Conservation (phyloP, 352 stramenopile genomes). For the Phytophthora crassamura region DNA sequence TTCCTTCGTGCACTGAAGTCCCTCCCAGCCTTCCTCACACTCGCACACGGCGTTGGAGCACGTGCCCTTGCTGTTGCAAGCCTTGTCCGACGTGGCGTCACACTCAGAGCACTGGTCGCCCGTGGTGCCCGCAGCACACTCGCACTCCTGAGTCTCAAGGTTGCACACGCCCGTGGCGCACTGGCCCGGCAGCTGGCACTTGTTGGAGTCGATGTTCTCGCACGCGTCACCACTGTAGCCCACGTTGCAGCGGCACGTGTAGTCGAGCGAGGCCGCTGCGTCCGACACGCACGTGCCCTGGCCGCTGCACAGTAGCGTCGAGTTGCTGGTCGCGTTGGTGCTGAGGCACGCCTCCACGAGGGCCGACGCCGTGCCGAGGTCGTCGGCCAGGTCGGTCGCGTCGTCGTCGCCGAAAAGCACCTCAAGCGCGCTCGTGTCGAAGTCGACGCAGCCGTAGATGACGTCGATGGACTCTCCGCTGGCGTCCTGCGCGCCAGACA, state of each 20-base stretch:
- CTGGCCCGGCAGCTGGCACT: constrained; percentile 74
- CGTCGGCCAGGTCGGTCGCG: constrained; percentile 56
- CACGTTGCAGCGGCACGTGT: constrained; percentile 77
- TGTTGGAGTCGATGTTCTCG: constrained; percentile 71
- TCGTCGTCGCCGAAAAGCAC: constrained; percentile 69
- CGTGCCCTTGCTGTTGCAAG: constrained; percentile 69
- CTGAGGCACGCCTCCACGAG: constrained; percentile 57
- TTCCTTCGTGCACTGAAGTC: constrained; percentile 76
- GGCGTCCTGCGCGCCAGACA: constrained; percentile 50
- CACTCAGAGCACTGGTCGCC: constrained; percentile 78
- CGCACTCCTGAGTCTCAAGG: constrained; percentile 67
- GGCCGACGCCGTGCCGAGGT: constrained; percentile 51
- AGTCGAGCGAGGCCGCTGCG: constrained; percentile 46
- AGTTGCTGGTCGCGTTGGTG: constrained; percentile 56
- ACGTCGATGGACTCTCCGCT: constrained; percentile 53
- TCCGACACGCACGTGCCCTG: constrained; percentile 71
- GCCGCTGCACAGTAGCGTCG: constrained; percentile 58
- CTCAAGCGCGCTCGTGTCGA: constrained; percentile 55
- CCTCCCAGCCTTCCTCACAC: constrained; percentile 67
- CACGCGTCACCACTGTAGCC: constrained; percentile 74
- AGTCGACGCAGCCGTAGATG: constrained; percentile 80
- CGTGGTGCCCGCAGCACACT: constrained; percentile 68
- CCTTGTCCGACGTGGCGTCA: constrained; percentile 57
- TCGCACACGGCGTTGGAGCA: constrained; percentile 61
- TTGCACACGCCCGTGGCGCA: constrained; percentile 75